Evolutionary conservation across 805 yeast species (phyloP), one percentile per base, ranked within the genome.

Genomic region (Candida easanensis): DNA sequence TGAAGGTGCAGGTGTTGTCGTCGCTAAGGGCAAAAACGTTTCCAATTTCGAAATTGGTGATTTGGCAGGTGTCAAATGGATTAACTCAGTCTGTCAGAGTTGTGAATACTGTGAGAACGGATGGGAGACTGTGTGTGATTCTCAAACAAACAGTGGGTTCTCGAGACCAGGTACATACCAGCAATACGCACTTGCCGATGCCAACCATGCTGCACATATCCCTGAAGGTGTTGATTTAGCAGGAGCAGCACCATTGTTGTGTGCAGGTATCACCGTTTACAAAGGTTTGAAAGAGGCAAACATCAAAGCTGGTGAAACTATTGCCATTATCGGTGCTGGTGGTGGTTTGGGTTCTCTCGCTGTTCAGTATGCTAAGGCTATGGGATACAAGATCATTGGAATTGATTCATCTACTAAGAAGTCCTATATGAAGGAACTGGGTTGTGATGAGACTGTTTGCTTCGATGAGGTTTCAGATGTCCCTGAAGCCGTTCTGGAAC

Each of bases 231-330:
- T 82, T 32, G 88, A 86, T 60, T 73, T 85, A 53, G 87, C 88
- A 36, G 70, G 67, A 46, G 76, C 77, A 47, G 80, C 93, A 5
- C 95, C 95, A 51, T 76, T 86, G 57, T 74, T 86, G 56, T 86
- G 95, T 70, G 95, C 93, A 18, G 95, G 95, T 64, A 76, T 86
- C 66, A 86, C 95, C 26, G 91, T 83, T 38, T 86, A 86, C 80
- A 85, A 84, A 72, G 95, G 90, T 22, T 70, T 86, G 62, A 84
- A 84, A 72, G 81, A 84, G 36, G 84, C 91, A 26, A 73, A 74
- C 38, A 68, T 80, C 54, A 59, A 50, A 42, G 75, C 85, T 40
- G 88, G 87, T 48, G 74, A 82, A 50, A 80, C 84, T 84, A 78
- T 82, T 38, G 80, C 82, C 48, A 66, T 82, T 53, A 73, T 82